These are phyloP conservation scores for Wickerhamia fluorescens DNA, from an alignment of 805 yeast species.

Conservation along the genomic window DNA sequence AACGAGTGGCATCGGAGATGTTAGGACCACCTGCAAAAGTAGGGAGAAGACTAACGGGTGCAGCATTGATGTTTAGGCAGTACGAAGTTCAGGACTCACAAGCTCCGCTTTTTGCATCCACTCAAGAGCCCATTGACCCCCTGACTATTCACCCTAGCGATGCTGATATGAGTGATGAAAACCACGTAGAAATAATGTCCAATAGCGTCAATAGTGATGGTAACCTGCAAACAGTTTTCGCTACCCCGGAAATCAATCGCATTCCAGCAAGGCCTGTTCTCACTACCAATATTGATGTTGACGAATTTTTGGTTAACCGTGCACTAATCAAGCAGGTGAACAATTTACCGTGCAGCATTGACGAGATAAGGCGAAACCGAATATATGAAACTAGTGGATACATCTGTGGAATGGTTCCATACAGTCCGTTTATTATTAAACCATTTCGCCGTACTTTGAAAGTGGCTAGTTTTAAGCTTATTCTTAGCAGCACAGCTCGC, in stretches of 20 bases:
- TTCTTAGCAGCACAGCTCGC: constrained; percentile 4
- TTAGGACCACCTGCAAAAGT: neutral
- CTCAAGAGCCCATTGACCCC: no score
- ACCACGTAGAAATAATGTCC: constrained; percentile 1
- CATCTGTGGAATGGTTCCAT: constrained; percentile 12
- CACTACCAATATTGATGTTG: no score
- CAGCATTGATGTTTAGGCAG: neutral
- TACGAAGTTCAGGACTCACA: neutral
- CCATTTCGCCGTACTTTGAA: constrained; percentile 25
- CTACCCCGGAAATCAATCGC: no score
- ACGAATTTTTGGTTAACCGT: constrained; percentile 1
- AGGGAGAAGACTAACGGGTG: neutral
- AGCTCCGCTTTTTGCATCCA: neutral
- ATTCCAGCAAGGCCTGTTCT: no score
- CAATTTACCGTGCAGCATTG: constrained; percentile 4
- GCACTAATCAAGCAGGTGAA: neutral
- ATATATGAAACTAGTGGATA: constrained; percentile 13
- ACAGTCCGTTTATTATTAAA: constrained; percentile 16
- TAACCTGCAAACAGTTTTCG: no score
- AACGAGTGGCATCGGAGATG: no score
- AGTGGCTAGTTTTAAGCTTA: constrained; percentile 16
- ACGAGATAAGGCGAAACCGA: constrained; percentile 7
- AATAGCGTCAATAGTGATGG: no score
- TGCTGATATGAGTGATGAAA: neutral
- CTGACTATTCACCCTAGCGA: no score